Evolutionary conservation across 148 eudicot genomes (phyloP), one percentile per base, ranked within the genome.

Genomic region (Oxyria digyna): DNA sequence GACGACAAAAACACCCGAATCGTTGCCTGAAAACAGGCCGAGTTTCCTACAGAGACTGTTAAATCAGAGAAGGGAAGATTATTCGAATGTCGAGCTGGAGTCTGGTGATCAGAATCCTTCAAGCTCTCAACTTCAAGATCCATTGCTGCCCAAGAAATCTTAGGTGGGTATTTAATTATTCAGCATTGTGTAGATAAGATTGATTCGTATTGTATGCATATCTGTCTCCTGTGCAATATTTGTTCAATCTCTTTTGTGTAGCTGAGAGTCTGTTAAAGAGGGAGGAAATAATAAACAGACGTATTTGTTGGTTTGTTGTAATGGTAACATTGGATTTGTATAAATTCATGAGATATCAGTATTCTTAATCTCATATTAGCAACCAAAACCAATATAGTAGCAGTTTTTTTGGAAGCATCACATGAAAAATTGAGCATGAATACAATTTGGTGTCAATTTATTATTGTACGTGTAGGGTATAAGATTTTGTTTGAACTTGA

Each of bases 101-200:
- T 78, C 85, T 0, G 96, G 96, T 37, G 75, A 69, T 12, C 74
- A 70, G 71, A 72, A 59, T 21, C 33, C 43, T 70, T 76, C 82
- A 52, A 79, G 74, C 3, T 74, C 83, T 57, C 80, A 78, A 27
- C 69, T 85, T 76, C 85, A 88, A 70, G 96, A 88, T 71, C 99
- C 96, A 70, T 71, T 89, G 68, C 72, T 94, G 80, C 78, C 81
- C 14, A 73, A 77, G 71, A 81, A 82, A 74, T 46, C 86, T 15
- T 82, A 69, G 65, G 18, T 48, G 62, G 62, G 62, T 23, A 38
- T 14, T 31, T 1, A 59, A 33, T 31, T 27, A 29, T 59, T 31
- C 37, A 27, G 18, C n/a, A 29, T 29, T 59, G 65, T 59, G 65
- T 59, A 59, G 31, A 31, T 12, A 29, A 29, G 20, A 13, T 31